A percentile compares a stretch with the other conserved stretches of the same genome.
These are phyloP conservation scores for Pleurotus djamor DNA, from an alignment of 768 basidiomycete genomes.

Conservation along the genomic window DNA sequence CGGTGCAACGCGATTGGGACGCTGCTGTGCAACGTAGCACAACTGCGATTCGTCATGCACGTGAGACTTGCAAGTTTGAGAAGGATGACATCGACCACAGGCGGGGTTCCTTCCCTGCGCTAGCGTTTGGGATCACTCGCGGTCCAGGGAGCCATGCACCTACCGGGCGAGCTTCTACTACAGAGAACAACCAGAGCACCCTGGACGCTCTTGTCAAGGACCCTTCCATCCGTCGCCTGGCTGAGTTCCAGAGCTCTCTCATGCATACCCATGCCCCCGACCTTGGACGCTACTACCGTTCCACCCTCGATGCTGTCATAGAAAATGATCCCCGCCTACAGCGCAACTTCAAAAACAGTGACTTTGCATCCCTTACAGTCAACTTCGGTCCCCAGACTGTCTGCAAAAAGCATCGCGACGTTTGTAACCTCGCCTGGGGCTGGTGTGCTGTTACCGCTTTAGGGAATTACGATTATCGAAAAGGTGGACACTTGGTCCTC, in stretches of 20 bases:
- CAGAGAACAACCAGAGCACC: background rate
- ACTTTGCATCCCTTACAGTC: background rate
- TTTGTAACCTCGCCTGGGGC: background rate
- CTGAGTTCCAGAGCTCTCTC: background rate
- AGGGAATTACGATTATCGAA: background rate
- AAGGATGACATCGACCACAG: background rate
- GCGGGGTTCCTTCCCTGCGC: background rate
- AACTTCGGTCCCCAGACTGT: conserved; percentile 2
- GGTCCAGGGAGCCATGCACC: background rate
- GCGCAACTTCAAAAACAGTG: background rate
- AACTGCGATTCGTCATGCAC: background rate
- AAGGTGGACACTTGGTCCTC: background rate
- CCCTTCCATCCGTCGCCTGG: background rate
- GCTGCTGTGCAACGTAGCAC: background rate
- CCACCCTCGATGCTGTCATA: background rate
- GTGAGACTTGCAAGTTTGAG: background rate
- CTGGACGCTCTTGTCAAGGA: background rate
- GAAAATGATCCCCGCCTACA: background rate
- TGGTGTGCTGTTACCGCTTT: background rate
- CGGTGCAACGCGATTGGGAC: background rate
- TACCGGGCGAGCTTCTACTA: background rate
- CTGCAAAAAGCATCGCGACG: background rate
- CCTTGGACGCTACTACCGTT: background rate
- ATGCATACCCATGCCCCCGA: background rate
- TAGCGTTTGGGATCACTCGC: background rate